Base-by-base conservation (phyloP, 768 basidiomycete genomes). In the Naganishia onofrii region DNA sequence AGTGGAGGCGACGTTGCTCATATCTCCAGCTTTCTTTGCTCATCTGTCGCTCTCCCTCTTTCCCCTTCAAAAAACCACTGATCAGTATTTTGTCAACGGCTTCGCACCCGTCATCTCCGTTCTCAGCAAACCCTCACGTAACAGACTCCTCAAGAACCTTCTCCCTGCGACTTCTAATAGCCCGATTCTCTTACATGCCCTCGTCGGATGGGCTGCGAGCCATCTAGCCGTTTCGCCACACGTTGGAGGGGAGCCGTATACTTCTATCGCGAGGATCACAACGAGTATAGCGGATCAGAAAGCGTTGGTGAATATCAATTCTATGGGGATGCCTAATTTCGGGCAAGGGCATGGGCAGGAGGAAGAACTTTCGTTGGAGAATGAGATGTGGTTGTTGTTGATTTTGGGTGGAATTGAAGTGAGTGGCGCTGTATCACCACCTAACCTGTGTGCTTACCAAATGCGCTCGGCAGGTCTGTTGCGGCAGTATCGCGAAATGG, bases 31-130 rank as follows among this genome's bases (percentile, higher is more conserved):
- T 1, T 23, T 42, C 42, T 31, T 1, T 21, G 28, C 28, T 48
- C 19, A 23, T 54, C 21, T 7, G 56, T 5, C 9, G 26, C 28
- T 28, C 34, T 6, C 13, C 55, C 29, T 6, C 36, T 36, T 36
- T 12, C n/a, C n/a, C n/a, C n/a, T n/a, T n/a, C n/a, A n/a, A 36
- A 6, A 32, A 8, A 23, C n/a, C 23, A 32, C 17, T 15, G 17
- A 1, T 21, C 48, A 69, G 68, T 69, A 69, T 32, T 69, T 69
- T 52, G 57, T 69, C 31, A 60, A 69, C n/a, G 68, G 68, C 10
- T 69, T 69, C 23, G 68, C 56, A 34, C 68, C 68, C 44, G 58
- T 69, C 68, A 69, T 69, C 32, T 69, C 68, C 42, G 68, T 69
- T 32, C 68, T 69, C n/a, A 56, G 56, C 38, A 58, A 44, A 28